Base-by-base conservation (phyloP, 805 yeast species). In the Jamesozyma hellenica region DNA sequence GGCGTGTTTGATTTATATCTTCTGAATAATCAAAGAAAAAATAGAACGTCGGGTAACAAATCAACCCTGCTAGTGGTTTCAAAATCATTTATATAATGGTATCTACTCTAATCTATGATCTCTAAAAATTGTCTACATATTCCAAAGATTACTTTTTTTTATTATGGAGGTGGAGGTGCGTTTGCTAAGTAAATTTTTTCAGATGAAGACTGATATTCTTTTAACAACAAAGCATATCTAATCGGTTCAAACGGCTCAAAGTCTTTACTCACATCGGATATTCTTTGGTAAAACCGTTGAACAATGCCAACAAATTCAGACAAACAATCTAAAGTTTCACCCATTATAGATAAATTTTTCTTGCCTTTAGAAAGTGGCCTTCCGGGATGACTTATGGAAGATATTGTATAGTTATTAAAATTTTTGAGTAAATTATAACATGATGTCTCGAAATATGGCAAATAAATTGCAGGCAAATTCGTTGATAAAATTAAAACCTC, bases 401-500 rank as follows among this genome's bases (percentile, higher is more conserved):
- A 49, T 38, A 57, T 47, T 4, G 58, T 48, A 37, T 56, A 48
- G 14, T 57, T 56, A 49, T 78, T 80, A 55, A 77, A 65, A 17
- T 71, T 63, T 40, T 70, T 72, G 39, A 78, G 51, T 10, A 74
- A 40, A 31, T 68, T 75, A 21, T 63, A 44, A 16, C 74, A 41
- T 50, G 69, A 63, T 21, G 61, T 61, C 42, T 72, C 76, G 32
- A 75, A 63, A 7, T 51, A 46, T 0, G 55, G 35, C 1, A 65
- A 39, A 26, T 61, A 43, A 49, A 49, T 42, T 0, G 53, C 60
- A 23, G 81, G 81, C 48, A 84, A 72, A 26, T 75, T 71, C 18
- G 70, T 67, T 15, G 75, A 64, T 14, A 87, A 64, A 2, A 74
- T 68, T 25, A 82, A 55, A 38, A 81, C 73, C 36, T 73, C 77